Conservation (phyloP, 169 alveolate species). For the Perkinsus chesapeaki region DNA sequence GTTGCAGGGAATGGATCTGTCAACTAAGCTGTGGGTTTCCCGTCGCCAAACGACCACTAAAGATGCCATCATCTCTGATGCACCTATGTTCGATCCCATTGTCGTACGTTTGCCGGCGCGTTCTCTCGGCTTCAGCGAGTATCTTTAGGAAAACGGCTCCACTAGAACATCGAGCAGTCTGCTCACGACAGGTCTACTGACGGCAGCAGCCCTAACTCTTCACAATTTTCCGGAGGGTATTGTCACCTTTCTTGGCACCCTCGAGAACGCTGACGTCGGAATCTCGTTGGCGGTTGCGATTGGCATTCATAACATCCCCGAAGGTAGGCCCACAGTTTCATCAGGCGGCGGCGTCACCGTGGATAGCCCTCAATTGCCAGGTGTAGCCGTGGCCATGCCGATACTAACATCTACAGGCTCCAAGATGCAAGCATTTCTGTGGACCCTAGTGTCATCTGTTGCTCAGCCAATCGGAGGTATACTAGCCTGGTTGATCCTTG, state of each 20-base stretch:
- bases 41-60: no score
- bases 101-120: no score
- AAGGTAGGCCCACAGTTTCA: background rate
- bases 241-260: constrained; percentile 14
- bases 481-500: background rate
- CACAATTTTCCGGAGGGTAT: constrained; percentile 6
- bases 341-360: no score
- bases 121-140: no score
- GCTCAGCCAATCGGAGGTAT: background rate
- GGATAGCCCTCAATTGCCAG: background rate
- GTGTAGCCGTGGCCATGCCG: background rate
- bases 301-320: constrained; percentile 23
- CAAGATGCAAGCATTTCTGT: background rate
- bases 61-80: no score
- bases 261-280: background rate
- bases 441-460: background rate
- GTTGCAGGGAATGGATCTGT: background rate
- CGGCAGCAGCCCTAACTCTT: background rate
- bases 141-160: no score
- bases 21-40: no score
- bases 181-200: background rate
- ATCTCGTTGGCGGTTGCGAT: constrained; percentile 16
- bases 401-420: background rate
- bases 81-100: no score
- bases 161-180: background rate